phyloP scores from a whole-genome alignment of 2,329 filamentous ascomycete genomes.

The Fonsecaea pedrosoi region DNA sequence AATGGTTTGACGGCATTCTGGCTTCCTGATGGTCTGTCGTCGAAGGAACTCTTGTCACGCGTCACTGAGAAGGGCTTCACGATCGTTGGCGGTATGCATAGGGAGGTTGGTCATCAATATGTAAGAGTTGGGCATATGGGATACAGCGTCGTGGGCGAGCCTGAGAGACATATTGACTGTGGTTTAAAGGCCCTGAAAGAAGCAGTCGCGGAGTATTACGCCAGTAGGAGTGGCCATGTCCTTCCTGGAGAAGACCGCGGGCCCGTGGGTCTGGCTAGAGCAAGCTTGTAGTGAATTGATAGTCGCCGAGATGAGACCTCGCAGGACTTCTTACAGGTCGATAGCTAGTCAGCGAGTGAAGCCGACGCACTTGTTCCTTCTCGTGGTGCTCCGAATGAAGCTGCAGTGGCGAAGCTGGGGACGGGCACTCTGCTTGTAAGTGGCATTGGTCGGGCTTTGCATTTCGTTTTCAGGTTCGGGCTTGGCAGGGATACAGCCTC shows the following conservation, averaged over 20 bases:
- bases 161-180: constrained; percentile 79
- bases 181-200: constrained; percentile 79
- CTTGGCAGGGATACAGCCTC: too few species aligned
- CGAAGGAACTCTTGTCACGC: constrained; percentile 81
- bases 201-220: constrained; percentile 55
- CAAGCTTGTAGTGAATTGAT: constrained; percentile 11
- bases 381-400: too few species aligned
- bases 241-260: not conserved
- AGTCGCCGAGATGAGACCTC: not conserved
- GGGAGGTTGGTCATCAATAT: constrained; percentile 90
- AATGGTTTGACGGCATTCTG: constrained; percentile 98
- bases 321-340: not conserved
- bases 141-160: constrained; percentile 82
- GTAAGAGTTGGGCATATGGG: constrained; percentile 98
- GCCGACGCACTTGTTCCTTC: too few species aligned
- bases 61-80: constrained; percentile 85
- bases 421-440: too few species aligned
- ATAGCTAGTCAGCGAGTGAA: too few species aligned
- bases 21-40: constrained; percentile 80
- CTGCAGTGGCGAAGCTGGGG: too few species aligned
- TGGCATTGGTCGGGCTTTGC: too few species aligned
- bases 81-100: constrained; percentile 94
- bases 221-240: not conserved
- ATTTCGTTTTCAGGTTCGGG: too few species aligned
- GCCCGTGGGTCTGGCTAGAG: not conserved